Evolutionary conservation across 441 rosid species (phyloP), one percentile per base, ranked within the genome.

Genomic region (Melastoma candidum): DNA sequence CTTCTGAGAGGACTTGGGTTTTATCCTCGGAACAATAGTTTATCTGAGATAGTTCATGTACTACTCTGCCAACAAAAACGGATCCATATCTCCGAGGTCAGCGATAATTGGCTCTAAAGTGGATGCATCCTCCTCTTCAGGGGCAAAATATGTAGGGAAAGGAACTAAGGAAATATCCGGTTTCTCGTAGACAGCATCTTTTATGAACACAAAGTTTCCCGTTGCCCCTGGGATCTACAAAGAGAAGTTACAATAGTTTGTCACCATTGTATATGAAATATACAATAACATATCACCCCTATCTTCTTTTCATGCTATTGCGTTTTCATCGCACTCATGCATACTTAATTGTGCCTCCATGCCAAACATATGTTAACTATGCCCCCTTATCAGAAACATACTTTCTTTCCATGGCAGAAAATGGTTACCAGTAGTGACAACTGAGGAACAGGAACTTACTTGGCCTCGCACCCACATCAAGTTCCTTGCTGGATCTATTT

Each of bases 391-490:
- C 22, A 17, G 22, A 17, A 17, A 0, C 22, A 17, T 17, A 17
- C 22, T 17, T 17, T 17, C 22, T 17, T 17, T 17, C 22, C 22
- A 17, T 17, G 22, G 22, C 36, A 29, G 36, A 29, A 29, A 29
- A 29, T 3, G 36, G 5, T 29, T 29, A 29, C 36, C 3, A 29
- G 7, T 29, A 29, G 5, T 29, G 7, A 3, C 36, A 7, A 63
- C 26, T 57, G 45, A 17, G 52, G 24, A 56, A 43, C 52, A 54
- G 56, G 68, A 60, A 51, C 77, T 60, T 76, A 93, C 98, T 74
- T 89, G 99, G 72, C 97, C 96, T 75, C 64, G 86, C 68, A 89
- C 97, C 93, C 93, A 86, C 68, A 88, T 80, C 70, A 93, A 70
- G 70, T 89, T 81, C 81, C 98, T 82, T 7, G 78, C 78, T 11